Conservation (phyloP, 2,329 filamentous ascomycete genomes). For the Penicillium sp. region DNA sequence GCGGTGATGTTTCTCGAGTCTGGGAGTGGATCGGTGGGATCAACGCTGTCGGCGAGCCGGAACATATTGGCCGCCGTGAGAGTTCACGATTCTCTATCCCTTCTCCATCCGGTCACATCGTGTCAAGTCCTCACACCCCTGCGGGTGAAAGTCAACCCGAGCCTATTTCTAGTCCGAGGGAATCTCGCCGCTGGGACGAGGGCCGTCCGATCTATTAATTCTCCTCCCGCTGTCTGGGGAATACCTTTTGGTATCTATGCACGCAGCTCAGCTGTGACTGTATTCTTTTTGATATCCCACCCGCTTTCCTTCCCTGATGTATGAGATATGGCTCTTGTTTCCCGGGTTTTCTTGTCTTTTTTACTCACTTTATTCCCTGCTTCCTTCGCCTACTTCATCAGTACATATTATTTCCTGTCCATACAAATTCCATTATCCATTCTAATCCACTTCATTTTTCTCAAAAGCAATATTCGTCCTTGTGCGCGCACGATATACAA, state of each 20-base stretch:
- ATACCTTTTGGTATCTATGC: slow-evolving; percentile 12
- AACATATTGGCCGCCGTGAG: slow-evolving; percentile 25
- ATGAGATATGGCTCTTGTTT: slow-evolving; percentile 12
- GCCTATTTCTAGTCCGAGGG: slow-evolving; percentile 26
- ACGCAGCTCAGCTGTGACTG: background rate
- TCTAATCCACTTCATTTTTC: background rate
- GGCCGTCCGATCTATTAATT: slow-evolving; percentile 43
- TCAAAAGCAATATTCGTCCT: background rate
- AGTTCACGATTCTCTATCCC: slow-evolving; percentile 29
- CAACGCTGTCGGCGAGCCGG: slow-evolving; percentile 49
- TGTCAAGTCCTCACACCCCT: slow-evolving; percentile 10
- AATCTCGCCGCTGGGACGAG: slow-evolving; percentile 42
- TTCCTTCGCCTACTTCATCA: background rate
- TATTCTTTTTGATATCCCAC: slow-evolving; percentile 12
- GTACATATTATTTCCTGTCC: slow-evolving; percentile 21
- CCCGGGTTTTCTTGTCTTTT: background rate
- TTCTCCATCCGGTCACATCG: slow-evolving; percentile 26
- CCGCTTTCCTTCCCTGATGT: slow-evolving; percentile 1
- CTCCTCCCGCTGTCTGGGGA: background rate
- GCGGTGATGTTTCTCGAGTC: slow-evolving; percentile 57
- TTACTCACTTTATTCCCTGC: background rate
- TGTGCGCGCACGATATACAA: background rate
- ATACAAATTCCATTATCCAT: slow-evolving; percentile 10
- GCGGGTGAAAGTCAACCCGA: slow-evolving; percentile 15
- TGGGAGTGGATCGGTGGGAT: slow-evolving; percentile 69